Evolutionary conservation across 768 basidiomycete species (phyloP).

Genomic region (Leucocoprinus birnbaumii): DNA sequence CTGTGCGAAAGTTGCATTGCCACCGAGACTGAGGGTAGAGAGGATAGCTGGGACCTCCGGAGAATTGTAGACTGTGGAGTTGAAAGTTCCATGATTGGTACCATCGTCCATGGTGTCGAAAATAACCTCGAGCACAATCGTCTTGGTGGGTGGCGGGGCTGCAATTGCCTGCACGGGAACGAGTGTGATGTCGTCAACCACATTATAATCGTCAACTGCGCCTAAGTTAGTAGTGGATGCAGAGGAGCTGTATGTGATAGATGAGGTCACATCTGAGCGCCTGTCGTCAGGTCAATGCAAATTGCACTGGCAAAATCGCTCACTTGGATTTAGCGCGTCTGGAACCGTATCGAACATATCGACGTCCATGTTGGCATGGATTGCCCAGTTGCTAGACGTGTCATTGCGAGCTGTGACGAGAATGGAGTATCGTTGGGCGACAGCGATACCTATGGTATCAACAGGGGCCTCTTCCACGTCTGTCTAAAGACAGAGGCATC

Average conservation of each 20-base stretch:
- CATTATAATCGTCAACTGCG: slow-evolving; percentile 51
- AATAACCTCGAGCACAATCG: slow-evolving; percentile 64
- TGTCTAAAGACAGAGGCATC: slow-evolving; percentile 36
- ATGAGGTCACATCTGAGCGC: slow-evolving; percentile 71
- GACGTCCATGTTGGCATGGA: slow-evolving; percentile 89
- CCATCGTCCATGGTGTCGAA: slow-evolving; percentile 89
- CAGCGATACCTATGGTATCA: slow-evolving; percentile 71
- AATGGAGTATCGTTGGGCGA: slow-evolving; percentile 91
- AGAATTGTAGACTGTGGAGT: slow-evolving; percentile 63
- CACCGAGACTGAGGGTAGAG: slow-evolving; percentile 72
- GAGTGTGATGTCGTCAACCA: slow-evolving; percentile 65
- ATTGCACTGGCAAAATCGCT: slow-evolving; percentile 21
- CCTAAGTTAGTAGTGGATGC: slow-evolving; percentile 51
- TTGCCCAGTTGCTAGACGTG: slow-evolving; percentile 77
- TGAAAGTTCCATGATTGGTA: slow-evolving; percentile 80
- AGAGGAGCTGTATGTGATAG: slow-evolving; percentile 68
- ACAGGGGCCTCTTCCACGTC: slow-evolving; percentile 75
- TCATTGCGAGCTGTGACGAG: slow-evolving; percentile 91
- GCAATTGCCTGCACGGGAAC: slow-evolving; percentile 57
- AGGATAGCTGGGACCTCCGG: slow-evolving; percentile 77
- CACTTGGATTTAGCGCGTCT: slow-evolving; percentile 68
- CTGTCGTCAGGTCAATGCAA: neutral
- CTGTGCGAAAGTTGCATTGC: slow-evolving; percentile 56
- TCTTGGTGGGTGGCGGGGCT: slow-evolving; percentile 48
- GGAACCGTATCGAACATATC: slow-evolving; percentile 89